Conservation (phyloP, 257 asterid genomes). For the Fraxinus excelsior region DNA sequence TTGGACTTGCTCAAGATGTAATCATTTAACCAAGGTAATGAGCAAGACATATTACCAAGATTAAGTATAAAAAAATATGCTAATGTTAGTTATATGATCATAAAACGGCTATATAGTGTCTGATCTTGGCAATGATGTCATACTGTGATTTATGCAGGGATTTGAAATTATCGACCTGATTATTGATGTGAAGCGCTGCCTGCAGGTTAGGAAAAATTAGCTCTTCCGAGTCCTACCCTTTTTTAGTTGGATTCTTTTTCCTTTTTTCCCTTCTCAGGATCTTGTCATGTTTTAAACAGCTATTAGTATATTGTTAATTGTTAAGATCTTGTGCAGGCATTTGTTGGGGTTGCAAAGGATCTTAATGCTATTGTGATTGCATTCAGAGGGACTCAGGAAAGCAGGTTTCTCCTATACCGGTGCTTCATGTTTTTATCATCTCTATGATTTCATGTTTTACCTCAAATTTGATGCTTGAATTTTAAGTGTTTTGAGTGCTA, state of each 20-base stretch:
- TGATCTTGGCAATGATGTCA: conserved; percentile 24
- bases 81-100: conserved; percentile 3
- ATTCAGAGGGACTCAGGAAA: conserved; percentile 93
- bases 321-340: conserved; percentile 56
- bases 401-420: conserved; percentile 51
- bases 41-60: not conserved
- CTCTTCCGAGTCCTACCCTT: conserved; percentile 8
- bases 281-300: conserved; percentile 8
- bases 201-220: conserved; percentile 61
- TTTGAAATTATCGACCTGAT: conserved; percentile 86
- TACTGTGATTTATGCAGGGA: conserved; percentile 55
- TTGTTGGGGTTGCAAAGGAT: conserved; percentile 87
- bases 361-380: conserved; percentile 87
- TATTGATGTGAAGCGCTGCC: conserved; percentile 81
- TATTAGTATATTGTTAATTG: conserved; percentile 22
- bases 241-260: not conserved
- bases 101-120: conserved; percentile 5
- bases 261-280: not conserved
- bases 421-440: conserved; percentile 26
- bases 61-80: not conserved
- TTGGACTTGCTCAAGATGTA: conserved; percentile 97
- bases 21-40: conserved; percentile 73
- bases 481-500: conserved; percentile 17
- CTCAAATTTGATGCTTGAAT: conserved; percentile 3
- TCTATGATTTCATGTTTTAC: conserved; percentile 15